phyloP scores from a whole-genome alignment of 2,329 filamentous ascomycete species.

The Hypoxylon sp. region DNA sequence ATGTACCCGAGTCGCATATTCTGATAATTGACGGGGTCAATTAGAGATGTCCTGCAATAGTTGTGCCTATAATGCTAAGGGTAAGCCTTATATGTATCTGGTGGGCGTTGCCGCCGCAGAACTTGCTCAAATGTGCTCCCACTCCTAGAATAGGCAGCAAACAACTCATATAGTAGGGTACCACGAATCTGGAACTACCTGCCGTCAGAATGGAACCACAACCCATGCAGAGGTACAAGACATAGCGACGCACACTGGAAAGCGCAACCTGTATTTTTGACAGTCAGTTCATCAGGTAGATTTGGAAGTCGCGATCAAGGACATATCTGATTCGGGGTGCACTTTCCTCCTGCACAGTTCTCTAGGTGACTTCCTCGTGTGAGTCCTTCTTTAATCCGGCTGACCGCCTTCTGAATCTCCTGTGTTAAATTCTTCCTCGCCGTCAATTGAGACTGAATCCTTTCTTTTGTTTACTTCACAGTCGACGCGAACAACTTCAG shows the following conservation, averaged over 20 bases:
- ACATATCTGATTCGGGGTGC: background rate
- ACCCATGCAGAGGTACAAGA: constrained; percentile 6
- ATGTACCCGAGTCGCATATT: background rate
- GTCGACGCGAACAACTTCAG: background rate
- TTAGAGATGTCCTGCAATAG: background rate
- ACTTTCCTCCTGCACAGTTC: background rate
- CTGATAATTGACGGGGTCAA: background rate
- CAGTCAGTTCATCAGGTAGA: background rate
- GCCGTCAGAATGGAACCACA: constrained; percentile 8
- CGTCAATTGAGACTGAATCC: background rate
- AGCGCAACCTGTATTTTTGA: background rate
- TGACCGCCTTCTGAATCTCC: background rate
- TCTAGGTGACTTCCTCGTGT: background rate
- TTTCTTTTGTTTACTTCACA: constrained; percentile 7
- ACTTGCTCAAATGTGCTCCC: constrained; percentile 39
- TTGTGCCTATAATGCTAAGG: background rate
- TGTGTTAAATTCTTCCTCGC: background rate
- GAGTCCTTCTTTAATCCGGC: background rate
- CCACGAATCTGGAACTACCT: constrained; percentile 3
- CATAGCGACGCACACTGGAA: background rate
- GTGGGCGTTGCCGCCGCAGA: constrained; percentile 1
- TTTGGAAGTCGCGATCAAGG: constrained; percentile 1
- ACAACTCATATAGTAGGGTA: constrained; percentile 11
- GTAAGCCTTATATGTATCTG: background rate
- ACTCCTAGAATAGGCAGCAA: constrained; percentile 6